phyloP scores from a whole-genome alignment of 2,329 filamentous ascomycete species.

The Alternaria solani region DNA sequence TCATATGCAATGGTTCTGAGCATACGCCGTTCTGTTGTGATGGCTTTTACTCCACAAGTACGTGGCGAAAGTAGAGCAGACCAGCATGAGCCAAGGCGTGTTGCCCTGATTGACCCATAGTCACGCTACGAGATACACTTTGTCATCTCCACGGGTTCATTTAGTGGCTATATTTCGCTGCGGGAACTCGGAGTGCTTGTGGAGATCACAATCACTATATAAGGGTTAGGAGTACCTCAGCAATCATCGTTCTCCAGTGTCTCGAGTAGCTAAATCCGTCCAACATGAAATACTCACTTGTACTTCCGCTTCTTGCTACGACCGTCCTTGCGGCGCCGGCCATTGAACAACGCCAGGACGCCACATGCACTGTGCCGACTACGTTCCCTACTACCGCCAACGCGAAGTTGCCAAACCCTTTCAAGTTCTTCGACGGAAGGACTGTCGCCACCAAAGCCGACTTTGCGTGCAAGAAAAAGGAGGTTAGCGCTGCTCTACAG shows the following conservation, averaged over 20 bases:
- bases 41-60: slow-evolving; percentile 5
- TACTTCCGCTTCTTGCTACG: slow-evolving; percentile 41
- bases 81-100: slow-evolving; percentile 31
- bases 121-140: slow-evolving; percentile 35
- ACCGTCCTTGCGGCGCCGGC: slow-evolving; percentile 41
- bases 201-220: slow-evolving; percentile 18
- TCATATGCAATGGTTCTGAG: background rate
- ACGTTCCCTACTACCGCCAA: slow-evolving; percentile 41
- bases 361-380: slow-evolving; percentile 40
- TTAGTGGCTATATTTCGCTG: slow-evolving; percentile 36
- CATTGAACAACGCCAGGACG: slow-evolving; percentile 41
- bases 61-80: slow-evolving; percentile 15
- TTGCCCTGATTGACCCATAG: slow-evolving; percentile 41
- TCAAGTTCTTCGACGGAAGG: slow-evolving; percentile 49
- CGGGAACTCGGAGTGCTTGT: slow-evolving; percentile 25
- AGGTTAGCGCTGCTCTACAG: slow-evolving; percentile 48
- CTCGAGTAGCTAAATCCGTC: slow-evolving; percentile 9
- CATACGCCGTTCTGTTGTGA: background rate
- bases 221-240: slow-evolving; percentile 10
- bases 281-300: slow-evolving; percentile 46
- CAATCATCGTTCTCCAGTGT: slow-evolving; percentile 13
- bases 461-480: slow-evolving; percentile 49
- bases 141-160: slow-evolving; percentile 33
- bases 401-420: slow-evolving; percentile 50
- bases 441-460: slow-evolving; percentile 46